Base-by-base conservation (phyloP, 2,329 filamentous ascomycete species). In the Pseudogymnoascus sp. region DNA sequence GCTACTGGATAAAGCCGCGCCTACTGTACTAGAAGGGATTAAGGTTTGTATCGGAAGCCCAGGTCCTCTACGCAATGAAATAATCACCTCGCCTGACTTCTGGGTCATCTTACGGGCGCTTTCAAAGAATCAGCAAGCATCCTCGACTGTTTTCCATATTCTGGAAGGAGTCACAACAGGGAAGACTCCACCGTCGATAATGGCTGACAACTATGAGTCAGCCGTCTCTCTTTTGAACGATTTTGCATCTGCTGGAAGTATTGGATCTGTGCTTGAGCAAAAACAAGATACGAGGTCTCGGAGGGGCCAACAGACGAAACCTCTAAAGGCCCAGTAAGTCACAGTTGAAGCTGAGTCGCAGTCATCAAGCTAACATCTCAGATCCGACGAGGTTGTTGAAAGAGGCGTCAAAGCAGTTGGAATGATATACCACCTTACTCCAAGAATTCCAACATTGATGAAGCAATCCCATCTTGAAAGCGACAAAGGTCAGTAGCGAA, bases 71-170 rank as follows among this genome's bases (percentile, higher is more conserved):
- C 86, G 90, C 62, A 96, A 90, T 67, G 93, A 97, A 75, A 89
- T 97, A 67, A 95, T 96, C 75, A 93, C 90, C 12, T 97, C 93
- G 16, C 94, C 94, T 0, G 94, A 99, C 70, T 97, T 99, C 73
- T 99, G 94, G 94, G 88, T 88, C 4, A 89, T 97, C 12, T 78
- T 99, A 59, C 87, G 91, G 64, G 83, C 85, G 32, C 77, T 99
- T 16, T 85, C 90, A 54, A 78, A 80, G 22, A 82, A 87, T 64
- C 76, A 84, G 2, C 86, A 90, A 60, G 87, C 88, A 25, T 89
- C 91, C 1, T 80, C 86, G 0, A 80, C 87, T 14, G 91, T 96
- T 0, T 97, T 97, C 72, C 85, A 88, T 60, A 89, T 97, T n/a
- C 79, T 97, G 0, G 88, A 94, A 70, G 85, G 83, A 60, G 85